phyloP scores from a whole-genome alignment of 441 rosid species.

The Brassica balearica region DNA sequence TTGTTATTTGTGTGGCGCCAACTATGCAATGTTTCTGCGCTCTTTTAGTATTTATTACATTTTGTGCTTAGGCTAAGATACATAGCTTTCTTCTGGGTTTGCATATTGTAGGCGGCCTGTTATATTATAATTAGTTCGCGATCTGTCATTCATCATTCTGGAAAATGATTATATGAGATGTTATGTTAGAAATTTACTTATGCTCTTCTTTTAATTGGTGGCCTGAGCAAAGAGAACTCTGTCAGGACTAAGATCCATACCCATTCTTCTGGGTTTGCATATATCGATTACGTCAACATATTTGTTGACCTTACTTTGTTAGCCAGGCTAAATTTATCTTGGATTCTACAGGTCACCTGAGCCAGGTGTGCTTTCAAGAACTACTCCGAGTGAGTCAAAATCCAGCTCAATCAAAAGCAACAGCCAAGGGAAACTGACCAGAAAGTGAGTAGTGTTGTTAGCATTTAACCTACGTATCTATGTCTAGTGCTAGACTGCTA shows the following conservation, averaged over 20 bases:
- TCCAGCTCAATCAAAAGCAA: constrained; percentile 51
- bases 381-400: constrained; percentile 48
- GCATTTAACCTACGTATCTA: constrained; percentile 10
- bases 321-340: neutral
- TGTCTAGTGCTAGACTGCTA: constrained; percentile 25
- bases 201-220: neutral
- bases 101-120: constrained; percentile 7
- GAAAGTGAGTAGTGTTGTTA: constrained; percentile 64
- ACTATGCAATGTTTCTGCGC: constrained; percentile 6
- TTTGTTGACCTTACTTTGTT: constrained; percentile 5
- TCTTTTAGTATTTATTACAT: constrained; percentile 8
- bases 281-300: neutral
- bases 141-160: constrained; percentile 15
- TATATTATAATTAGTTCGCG: constrained; percentile 12
- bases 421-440: constrained; percentile 76
- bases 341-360: constrained; percentile 56
- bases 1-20: constrained; percentile 21
- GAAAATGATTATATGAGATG: constrained; percentile 33
- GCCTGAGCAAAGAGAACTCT: neutral
- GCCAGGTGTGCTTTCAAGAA: constrained; percentile 48
- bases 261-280: neutral
- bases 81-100: neutral
- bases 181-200: neutral
- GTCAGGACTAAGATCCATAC: constrained; percentile 14
- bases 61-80: constrained; percentile 10